Conservation (phyloP, 164 flowering plant species). For the Stephania japonica region DNA sequence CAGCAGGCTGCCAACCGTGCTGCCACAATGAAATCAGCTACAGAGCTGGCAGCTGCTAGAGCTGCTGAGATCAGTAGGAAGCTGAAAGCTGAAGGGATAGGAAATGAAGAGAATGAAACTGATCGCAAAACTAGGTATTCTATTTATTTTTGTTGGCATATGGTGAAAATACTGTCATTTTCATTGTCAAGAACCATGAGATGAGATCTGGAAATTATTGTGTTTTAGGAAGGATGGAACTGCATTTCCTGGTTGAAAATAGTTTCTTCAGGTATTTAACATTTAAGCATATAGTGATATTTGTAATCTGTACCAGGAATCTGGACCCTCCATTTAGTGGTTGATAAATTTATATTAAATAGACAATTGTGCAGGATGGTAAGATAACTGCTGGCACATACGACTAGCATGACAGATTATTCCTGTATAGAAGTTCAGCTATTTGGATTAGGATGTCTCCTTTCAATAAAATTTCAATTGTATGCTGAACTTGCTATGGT, state of each 20-base stretch:
- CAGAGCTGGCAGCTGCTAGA: slow-evolving; percentile 91
- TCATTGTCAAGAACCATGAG: background rate
- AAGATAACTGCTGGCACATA: background rate
- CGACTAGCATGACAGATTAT: too few relatives aligned
- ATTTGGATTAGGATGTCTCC: too few relatives aligned
- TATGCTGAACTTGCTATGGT: background rate
- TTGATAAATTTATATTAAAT: background rate
- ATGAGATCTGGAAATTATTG: background rate
- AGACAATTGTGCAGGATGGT: background rate
- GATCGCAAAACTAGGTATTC: slow-evolving; percentile 56
- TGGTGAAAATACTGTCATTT: background rate
- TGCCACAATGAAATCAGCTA: slow-evolving; percentile 92
- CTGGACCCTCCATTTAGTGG: background rate
- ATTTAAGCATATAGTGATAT: background rate
- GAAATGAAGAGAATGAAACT: slow-evolving; percentile 41
- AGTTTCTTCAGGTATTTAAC: background rate
- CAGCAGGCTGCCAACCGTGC: slow-evolving; percentile 96
- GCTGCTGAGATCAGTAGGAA: slow-evolving; percentile 94
- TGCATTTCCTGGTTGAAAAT: background rate
- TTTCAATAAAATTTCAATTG: background rate
- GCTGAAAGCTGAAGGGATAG: slow-evolving; percentile 75
- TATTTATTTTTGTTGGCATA: background rate
- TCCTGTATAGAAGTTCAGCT: too few relatives aligned
- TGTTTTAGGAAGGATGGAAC: background rate
- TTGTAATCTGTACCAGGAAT: background rate